Evolutionary conservation across 129 eudicot genomes (phyloP).

Genomic region (Smallanthus sonchifolius): DNA sequence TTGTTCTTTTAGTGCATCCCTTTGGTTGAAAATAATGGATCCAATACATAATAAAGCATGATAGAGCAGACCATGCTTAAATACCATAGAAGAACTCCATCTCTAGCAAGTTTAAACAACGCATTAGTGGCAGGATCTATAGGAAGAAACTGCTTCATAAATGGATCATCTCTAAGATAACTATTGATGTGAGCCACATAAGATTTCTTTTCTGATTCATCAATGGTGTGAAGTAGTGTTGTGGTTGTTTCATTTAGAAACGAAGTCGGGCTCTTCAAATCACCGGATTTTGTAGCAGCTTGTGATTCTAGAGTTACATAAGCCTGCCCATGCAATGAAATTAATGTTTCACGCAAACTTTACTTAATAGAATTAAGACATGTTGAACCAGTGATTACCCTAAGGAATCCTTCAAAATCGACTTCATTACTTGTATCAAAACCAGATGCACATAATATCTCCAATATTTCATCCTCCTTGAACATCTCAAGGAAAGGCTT

Average conservation of each 20-base stretch:
- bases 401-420: constrained; percentile 80
- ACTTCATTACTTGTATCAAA: constrained; percentile 45
- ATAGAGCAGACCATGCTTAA: constrained; percentile 21
- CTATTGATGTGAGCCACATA: constrained; percentile 96
- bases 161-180: constrained; percentile 90
- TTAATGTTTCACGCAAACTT: neutral
- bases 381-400: constrained; percentile 29
- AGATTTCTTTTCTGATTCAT: constrained; percentile 70
- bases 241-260: constrained; percentile 85
- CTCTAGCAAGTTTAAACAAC: constrained; percentile 83
- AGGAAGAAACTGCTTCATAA: constrained; percentile 91
- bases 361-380: constrained; percentile 1
- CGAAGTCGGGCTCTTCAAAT: constrained; percentile 51
- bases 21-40: neutral
- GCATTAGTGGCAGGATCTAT: constrained; percentile 72
- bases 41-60: neutral
- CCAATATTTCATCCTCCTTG: constrained; percentile 64
- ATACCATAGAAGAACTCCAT: constrained; percentile 98
- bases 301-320: constrained; percentile 59
- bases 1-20: neutral
- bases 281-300: constrained; percentile 50
- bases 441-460: constrained; percentile 38
- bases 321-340: constrained; percentile 50
- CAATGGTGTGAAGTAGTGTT: constrained; percentile 78
- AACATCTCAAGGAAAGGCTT: constrained; percentile 45